Conservation (phyloP, 768 basidiomycete genomes). For the Gloeophyllum trabeum region DNA sequence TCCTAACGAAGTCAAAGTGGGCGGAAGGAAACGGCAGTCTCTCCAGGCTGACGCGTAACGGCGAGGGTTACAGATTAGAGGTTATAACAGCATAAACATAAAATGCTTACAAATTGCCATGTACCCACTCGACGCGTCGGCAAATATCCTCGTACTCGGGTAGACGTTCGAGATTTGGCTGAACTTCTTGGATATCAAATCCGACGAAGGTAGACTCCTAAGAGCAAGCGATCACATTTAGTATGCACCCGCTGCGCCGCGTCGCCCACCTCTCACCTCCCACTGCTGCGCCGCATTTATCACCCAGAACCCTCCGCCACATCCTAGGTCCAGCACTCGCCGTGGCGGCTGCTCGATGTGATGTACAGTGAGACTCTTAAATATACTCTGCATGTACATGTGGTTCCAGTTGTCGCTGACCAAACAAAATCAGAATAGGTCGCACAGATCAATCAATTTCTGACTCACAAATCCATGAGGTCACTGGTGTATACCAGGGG, state of each 20-base stretch:
- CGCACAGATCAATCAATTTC: slow-evolving; percentile 2
- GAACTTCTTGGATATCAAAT: slow-evolving; percentile 42
- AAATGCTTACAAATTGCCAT: slow-evolving; percentile 58
- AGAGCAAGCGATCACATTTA: neutral
- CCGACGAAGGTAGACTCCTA: slow-evolving; percentile 29
- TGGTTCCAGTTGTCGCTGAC: slow-evolving; percentile 65
- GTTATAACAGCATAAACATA: slow-evolving; percentile 1
- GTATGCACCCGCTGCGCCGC: neutral
- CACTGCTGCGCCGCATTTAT: slow-evolving; percentile 58
- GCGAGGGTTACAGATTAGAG: slow-evolving; percentile 1
- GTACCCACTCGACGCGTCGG: slow-evolving; percentile 50
- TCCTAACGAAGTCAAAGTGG: slow-evolving; percentile 56
- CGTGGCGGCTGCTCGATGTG: slow-evolving; percentile 38
- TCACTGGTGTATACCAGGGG: slow-evolving; percentile 38
- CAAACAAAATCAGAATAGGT: slow-evolving; percentile 4
- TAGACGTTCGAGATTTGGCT: slow-evolving; percentile 34
- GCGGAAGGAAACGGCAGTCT: slow-evolving; percentile 45
- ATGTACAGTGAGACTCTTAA: slow-evolving; percentile 41
- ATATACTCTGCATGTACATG: slow-evolving; percentile 43
- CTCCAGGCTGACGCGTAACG: slow-evolving; percentile 36
- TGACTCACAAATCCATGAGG: slow-evolving; percentile 43
- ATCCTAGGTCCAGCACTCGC: slow-evolving; percentile 56
- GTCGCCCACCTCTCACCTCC: slow-evolving; percentile 31
- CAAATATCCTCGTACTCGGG: slow-evolving; percentile 24
- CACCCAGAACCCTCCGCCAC: slow-evolving; percentile 62